These are phyloP conservation scores for Penicillium sp. DNA, from an alignment of 2,329 filamentous ascomycete genomes.

Conservation along the genomic window DNA sequence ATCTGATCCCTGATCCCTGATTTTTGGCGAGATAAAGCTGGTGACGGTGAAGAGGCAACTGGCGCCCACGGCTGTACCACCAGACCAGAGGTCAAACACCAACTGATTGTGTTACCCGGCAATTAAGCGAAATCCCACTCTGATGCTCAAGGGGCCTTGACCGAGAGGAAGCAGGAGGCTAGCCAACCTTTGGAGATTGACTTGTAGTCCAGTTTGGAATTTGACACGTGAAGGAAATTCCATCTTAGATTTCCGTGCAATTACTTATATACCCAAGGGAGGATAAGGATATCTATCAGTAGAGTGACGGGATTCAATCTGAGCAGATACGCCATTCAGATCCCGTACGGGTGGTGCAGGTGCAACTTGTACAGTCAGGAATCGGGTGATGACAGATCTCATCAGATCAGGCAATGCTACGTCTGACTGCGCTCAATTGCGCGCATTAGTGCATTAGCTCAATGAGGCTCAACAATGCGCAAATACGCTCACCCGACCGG, in stretches of 20 bases:
- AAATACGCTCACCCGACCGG: neutral
- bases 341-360: neutral
- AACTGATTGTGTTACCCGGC: neutral
- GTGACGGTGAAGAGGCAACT: neutral
- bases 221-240: no score
- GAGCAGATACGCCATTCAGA: neutral
- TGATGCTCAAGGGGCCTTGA: neutral
- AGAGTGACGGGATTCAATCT: neutral
- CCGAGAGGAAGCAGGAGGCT: neutral
- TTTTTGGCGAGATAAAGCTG: neutral
- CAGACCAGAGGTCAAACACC: no score
- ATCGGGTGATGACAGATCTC: neutral
- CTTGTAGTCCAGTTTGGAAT: no score
- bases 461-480: neutral
- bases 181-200: no score
- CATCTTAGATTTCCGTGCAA: no score
- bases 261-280: no score
- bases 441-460: neutral
- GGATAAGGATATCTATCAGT: no score
- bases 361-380: neutral
- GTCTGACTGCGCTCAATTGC: slow-evolving; percentile 4
- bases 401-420: neutral
- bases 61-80: neutral
- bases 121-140: neutral
- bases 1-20: no score